Evolutionary conservation across 208 protist genomes (phyloP), one percentile per base, ranked within the genome.

Genomic region (Trypanosoma avium): DNA sequence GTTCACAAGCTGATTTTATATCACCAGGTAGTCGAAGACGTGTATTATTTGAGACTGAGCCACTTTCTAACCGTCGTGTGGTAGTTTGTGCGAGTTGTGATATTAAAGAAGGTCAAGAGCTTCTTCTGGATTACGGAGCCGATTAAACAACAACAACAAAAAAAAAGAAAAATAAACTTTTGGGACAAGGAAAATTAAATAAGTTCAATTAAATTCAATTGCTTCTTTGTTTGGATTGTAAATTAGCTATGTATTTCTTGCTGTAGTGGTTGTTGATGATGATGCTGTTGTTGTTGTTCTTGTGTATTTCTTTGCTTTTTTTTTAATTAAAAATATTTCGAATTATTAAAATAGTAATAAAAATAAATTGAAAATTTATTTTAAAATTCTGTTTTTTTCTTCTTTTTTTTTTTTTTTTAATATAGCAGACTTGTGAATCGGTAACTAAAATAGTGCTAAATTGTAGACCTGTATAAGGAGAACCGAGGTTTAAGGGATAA

Each of bases 1-100:
- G 90, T 53, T 73, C 77, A 24, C 75, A 90, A 60, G 77, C 86
- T 4, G 77, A 87, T 32, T 92, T 91, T 68, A 8, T 92, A n/a
- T 86, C 81, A 1, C 26, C 82, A 4, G 53, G 65, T 8, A 90
- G 70, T 33, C 74, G 84, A 15, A 75, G 84, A 7, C 82, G 81
- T 26, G 69, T 90, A 5, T 50, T 91, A 10, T 47, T 88, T 29
- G 84, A 90, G 48, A 77, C 78, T 3, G 68, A 61, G 0, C 82
- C 81, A 2, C 54, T 89, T 38, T 67, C 81, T 0, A 65, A 69
- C 8, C 78, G 83, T 4, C 38, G 86, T 15, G 83, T 96, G 3
- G 90, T 92, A 1, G 76, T 92, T 10, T 90, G 83, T 45, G 82
- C 90, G 9, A 73, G 78, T 10, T 77, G 70, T n/a, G 68, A 84